phyloP scores from a whole-genome alignment of 192 early-diverging fungal genomes.

The Coemansia sp. region DNA sequence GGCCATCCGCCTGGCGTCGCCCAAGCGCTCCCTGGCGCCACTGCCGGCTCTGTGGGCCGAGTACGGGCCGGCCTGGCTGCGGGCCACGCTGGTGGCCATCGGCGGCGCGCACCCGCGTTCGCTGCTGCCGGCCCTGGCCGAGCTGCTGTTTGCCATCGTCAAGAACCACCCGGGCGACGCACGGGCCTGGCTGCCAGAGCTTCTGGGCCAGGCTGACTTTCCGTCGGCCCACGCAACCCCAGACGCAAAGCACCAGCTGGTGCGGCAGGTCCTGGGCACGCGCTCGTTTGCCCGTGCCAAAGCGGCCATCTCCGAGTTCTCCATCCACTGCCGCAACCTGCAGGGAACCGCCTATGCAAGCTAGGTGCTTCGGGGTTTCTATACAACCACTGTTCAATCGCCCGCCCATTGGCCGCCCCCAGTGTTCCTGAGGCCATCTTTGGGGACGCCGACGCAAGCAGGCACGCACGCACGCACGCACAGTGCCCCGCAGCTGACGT shows the following conservation, averaged over 20 bases:
- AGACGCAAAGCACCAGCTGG: conserved; percentile 27
- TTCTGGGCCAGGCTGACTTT: conserved; percentile 18
- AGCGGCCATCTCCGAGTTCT: conserved; percentile 27
- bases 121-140: conserved; percentile 33
- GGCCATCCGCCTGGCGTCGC: conserved; percentile 18
- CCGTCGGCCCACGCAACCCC: conserved; percentile 23
- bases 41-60: conserved; percentile 17
- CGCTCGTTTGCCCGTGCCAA: conserved; percentile 30
- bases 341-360: conserved; percentile 19
- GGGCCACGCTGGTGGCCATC: conserved; percentile 31
- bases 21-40: background rate
- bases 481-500: no score
- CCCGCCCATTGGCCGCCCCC: no score
- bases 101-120: conserved; percentile 43
- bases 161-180: conserved; percentile 16
- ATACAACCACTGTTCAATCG: no score
- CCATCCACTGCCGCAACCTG: conserved; percentile 34
- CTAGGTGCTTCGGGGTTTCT: background rate
- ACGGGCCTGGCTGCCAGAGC: conserved; percentile 15
- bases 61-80: conserved; percentile 33
- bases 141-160: conserved; percentile 43
- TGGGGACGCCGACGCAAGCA: no score
- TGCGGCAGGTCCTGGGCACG: conserved; percentile 24
- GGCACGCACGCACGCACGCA: no score
- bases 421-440: no score